These are phyloP conservation scores for Salmacisia buchloeana DNA, from an alignment of 1,284 basidiomycete species.

Conservation along the genomic window DNA sequence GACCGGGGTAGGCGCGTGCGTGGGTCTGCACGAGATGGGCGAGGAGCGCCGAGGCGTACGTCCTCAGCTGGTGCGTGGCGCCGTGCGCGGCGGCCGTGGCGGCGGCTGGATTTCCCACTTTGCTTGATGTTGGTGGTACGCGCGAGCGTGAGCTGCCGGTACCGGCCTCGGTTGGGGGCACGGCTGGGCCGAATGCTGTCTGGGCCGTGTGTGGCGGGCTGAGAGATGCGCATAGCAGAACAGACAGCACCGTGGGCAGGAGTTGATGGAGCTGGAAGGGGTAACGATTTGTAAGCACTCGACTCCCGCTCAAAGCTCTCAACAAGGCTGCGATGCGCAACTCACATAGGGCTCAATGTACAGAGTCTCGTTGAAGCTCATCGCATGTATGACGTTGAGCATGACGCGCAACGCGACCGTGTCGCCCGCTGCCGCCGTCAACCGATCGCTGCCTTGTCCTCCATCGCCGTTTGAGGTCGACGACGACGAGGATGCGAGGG, in stretches of 20 bases:
- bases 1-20: conserved; percentile 65
- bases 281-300: too few relatives aligned
- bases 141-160: neutral
- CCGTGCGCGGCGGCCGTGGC: conserved; percentile 16
- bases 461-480: conserved; percentile 59
- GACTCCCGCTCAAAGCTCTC: too few relatives aligned
- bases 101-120: conserved; percentile 19
- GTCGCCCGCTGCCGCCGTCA: conserved; percentile 13
- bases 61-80: conserved; percentile 26
- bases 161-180: neutral
- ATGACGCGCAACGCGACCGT: conserved; percentile 38
- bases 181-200: conserved; percentile 14
- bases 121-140: neutral
- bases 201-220: conserved; percentile 33
- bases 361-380: conserved; percentile 64
- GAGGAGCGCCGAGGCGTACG: conserved; percentile 62
- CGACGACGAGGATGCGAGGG: conserved; percentile 55
- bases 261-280: conserved; percentile 78
- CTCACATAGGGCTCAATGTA: conserved; percentile 93
- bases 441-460: neutral
- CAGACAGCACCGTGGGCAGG: conserved; percentile 83
- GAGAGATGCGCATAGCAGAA: conserved; percentile 77
- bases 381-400: conserved; percentile 37
- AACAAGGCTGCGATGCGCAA: conserved; percentile 35
- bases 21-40: conserved; percentile 66